phyloP scores from a whole-genome alignment of 2,329 filamentous ascomycete species.

The Hypoxylon sp. region DNA sequence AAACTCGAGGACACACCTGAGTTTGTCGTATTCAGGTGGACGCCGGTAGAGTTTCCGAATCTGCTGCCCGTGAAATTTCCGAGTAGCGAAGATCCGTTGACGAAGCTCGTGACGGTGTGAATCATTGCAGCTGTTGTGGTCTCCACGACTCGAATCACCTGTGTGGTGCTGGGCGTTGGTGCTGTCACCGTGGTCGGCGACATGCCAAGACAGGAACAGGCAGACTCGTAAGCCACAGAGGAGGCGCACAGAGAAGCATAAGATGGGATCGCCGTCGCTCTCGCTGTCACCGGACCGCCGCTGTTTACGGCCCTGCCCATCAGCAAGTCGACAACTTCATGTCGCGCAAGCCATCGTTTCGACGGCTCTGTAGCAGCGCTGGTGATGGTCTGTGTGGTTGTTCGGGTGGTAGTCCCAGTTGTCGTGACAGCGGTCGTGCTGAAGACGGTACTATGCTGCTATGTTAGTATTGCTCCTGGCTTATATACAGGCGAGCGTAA shows the following conservation, averaged over 20 bases:
- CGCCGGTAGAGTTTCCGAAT: conserved; percentile 14
- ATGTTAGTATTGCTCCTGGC: not conserved
- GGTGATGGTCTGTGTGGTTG: conserved; percentile 22
- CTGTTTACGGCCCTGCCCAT: conserved; percentile 15
- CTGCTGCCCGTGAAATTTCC: conserved; percentile 25
- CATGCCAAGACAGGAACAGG: conserved; percentile 35
- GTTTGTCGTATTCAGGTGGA: conserved; percentile 11
- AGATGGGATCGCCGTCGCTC: conserved; percentile 12
- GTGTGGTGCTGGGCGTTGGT: conserved; percentile 22
- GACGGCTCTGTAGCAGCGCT: conserved; percentile 20
- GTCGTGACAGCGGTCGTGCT: conserved; percentile 11
- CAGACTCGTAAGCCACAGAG: conserved; percentile 30
- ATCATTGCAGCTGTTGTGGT: conserved; percentile 14
- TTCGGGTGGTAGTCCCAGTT: conserved; percentile 19
- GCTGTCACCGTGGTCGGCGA: conserved; percentile 23
- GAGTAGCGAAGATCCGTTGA: conserved; percentile 16
- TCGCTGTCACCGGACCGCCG: not conserved
- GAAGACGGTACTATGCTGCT: conserved; percentile 10
- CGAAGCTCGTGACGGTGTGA: conserved; percentile 15
- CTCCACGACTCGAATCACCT: conserved; percentile 6
- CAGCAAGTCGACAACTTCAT: conserved; percentile 28
- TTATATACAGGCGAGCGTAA: not conserved
- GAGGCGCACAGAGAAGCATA: conserved; percentile 34
- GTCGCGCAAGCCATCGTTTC: conserved; percentile 30
- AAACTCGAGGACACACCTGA: conserved; percentile 3